A percentile compares a stretch with the other conserved stretches of the same genome.
Conservation (phyloP, 225 moss, liverwort and hornwort genomes). For the Bryoerythrophyllum caledonicum region DNA sequence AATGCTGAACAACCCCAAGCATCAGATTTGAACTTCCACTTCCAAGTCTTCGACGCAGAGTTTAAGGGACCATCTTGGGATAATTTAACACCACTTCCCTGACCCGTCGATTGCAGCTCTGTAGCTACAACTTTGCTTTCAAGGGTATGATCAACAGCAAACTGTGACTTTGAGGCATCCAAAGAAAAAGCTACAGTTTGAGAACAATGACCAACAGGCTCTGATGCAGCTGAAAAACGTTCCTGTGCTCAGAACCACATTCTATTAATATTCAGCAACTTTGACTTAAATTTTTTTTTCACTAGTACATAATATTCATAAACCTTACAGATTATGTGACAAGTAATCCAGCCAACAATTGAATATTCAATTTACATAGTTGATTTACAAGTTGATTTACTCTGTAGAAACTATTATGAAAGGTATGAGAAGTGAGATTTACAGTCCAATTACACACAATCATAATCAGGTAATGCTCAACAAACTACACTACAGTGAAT, state of each 20-base stretch:
- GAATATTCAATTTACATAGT: conserved; percentile 20
- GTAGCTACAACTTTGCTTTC: conserved; percentile 53
- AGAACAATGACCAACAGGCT: conserved; percentile 57
- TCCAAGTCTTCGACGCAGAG: conserved; percentile 62
- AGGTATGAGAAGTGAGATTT: conserved; percentile 20
- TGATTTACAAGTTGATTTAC: conserved; percentile 23
- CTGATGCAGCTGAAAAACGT: conserved; percentile 58
- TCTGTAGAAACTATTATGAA: conserved; percentile 25
- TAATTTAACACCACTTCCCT: conserved; percentile 55
- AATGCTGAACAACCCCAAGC: conserved; percentile 83
- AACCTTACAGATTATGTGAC: conserved; percentile 16
- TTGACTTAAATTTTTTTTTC: conserved; percentile 24
- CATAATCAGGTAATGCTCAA: conserved; percentile 25
- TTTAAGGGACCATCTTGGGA: conserved; percentile 51
- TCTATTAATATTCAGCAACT: conserved; percentile 45
- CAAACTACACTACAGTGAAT: conserved; percentile 37
- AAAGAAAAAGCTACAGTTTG: conserved; percentile 49
- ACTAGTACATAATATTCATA: conserved; percentile 25
- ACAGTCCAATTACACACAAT: conserved; percentile 25
- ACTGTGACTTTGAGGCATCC: conserved; percentile 53
- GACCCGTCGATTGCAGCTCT: conserved; percentile 49
- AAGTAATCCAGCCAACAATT: conserved; percentile 19
- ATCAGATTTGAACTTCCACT: conserved; percentile 69
- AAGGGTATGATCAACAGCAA: conserved; percentile 46
- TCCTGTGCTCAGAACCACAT: conserved; percentile 66